These are phyloP conservation scores for Phytopythium cucurbitacearum DNA, from an alignment of 352 stramenopile species.

Conservation along the genomic window DNA sequence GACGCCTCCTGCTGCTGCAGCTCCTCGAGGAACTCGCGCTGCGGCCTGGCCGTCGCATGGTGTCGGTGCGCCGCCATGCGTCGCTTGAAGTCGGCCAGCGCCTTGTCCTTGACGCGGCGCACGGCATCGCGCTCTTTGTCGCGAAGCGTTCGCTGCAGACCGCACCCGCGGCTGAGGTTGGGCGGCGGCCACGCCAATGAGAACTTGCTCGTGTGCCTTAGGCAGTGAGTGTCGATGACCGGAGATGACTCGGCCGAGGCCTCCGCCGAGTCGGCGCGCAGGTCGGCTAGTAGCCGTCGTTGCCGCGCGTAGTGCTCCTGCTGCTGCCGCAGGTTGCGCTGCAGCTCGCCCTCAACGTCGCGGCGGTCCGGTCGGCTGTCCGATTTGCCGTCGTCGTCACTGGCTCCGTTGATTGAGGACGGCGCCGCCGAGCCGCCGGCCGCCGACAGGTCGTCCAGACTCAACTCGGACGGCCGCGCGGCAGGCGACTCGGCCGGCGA, in stretches of 20 bases:
- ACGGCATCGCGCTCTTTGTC: constrained; percentile 12
- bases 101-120: constrained; percentile 32
- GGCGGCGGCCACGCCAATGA: constrained; percentile 2
- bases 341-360: constrained; percentile 42
- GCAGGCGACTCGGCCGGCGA: no score
- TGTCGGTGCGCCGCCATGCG: constrained; percentile 1
- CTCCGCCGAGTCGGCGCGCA: constrained; percentile 18
- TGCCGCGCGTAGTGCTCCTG: constrained; percentile 60
- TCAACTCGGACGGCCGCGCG: constrained; percentile 19
- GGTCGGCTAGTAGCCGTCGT: constrained; percentile 51
- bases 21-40: constrained; percentile 16
- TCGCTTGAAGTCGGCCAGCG: constrained; percentile 27
- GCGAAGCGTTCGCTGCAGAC: background rate
- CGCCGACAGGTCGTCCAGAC: constrained; percentile 41
- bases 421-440: constrained; percentile 1
- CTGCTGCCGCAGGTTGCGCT: constrained; percentile 51
- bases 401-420: constrained; percentile 2
- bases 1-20: constrained; percentile 52
- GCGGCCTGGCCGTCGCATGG: background rate
- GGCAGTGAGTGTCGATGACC: constrained; percentile 1
- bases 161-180: constrained; percentile 7
- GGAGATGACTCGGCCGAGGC: constrained; percentile 10
- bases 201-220: constrained; percentile 3
- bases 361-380: background rate
- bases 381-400: constrained; percentile 4